These are phyloP conservation scores for Cystoisospora suis DNA, from an alignment of 169 alveolate species.

Conservation along the genomic window DNA sequence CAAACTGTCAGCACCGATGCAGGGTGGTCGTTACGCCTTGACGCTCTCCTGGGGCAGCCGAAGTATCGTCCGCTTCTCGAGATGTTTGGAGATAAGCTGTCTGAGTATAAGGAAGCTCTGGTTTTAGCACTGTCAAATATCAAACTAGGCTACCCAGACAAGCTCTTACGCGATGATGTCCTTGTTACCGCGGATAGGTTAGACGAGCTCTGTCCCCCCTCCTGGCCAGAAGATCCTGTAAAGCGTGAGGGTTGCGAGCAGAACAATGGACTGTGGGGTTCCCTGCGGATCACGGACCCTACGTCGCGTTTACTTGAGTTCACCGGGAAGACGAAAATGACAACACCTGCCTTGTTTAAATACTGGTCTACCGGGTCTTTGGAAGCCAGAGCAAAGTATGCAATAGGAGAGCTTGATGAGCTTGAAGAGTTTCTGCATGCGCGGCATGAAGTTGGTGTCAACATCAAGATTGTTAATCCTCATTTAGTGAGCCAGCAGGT, in stretches of 20 bases:
- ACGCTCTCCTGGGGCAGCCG: constrained; percentile 2
- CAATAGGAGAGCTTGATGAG: constrained; percentile 33
- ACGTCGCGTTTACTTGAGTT: background rate
- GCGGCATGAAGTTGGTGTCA: background rate
- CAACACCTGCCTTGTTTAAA: constrained; percentile 36
- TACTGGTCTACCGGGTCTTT: constrained; percentile 5
- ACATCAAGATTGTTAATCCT: background rate
- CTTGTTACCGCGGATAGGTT: background rate
- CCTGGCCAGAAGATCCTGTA: background rate
- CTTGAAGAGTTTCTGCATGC: background rate
- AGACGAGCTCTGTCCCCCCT: background rate
- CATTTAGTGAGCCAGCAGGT: constrained; percentile 33
- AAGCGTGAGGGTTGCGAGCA: background rate
- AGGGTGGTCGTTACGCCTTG: constrained; percentile 42
- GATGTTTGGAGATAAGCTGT: constrained; percentile 14
- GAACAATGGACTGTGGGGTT: constrained; percentile 55
- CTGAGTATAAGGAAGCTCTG: constrained; percentile 14
- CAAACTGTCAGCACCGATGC: background rate
- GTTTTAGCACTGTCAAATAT: constrained; percentile 16
- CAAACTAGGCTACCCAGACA: background rate
- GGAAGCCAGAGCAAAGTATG: background rate
- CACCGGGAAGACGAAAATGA: constrained; percentile 19
- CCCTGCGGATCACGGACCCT: constrained; percentile 34
- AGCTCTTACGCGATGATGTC: background rate
- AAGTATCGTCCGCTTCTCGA: background rate